Evolutionary conservation across 306 rosid genomes (phyloP).

Genomic region (Cucurbita ficifolia): DNA sequence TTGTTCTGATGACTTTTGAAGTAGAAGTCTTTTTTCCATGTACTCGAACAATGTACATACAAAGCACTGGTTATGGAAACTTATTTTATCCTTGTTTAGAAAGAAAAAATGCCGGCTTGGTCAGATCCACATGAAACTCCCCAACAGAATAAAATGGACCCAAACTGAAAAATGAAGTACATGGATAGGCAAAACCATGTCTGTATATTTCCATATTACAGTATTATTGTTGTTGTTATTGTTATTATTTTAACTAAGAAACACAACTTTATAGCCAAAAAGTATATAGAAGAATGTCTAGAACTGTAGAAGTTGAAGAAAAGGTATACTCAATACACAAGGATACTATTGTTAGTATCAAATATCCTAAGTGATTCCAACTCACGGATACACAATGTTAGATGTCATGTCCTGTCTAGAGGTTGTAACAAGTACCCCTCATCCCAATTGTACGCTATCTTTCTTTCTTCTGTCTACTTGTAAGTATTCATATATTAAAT

Average conservation of each 20-base stretch:
- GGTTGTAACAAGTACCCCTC: neutral
- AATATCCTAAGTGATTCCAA: neutral
- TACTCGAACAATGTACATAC: constrained; percentile 34
- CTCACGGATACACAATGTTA: neutral
- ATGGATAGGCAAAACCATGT: neutral
- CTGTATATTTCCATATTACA: neutral
- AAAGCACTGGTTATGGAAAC: constrained; percentile 35
- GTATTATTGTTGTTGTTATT: neutral
- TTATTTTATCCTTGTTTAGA: neutral
- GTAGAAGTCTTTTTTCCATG: constrained; percentile 31
- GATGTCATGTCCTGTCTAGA: neutral
- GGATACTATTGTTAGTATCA: neutral
- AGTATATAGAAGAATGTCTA: neutral
- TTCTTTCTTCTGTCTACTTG: neutral
- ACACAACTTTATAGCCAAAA: neutral
- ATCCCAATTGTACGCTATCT: neutral
- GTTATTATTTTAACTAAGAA: neutral
- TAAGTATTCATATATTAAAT: neutral
- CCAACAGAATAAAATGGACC: neutral
- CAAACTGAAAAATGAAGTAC: neutral
- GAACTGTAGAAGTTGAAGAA: neutral
- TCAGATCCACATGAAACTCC: neutral
- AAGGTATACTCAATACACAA: neutral
- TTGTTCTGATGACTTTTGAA: constrained; percentile 39
- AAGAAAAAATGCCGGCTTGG: neutral